Base-by-base conservation (phyloP, 352 stramenopile genomes). In the Phytopythium helicoides region DNA sequence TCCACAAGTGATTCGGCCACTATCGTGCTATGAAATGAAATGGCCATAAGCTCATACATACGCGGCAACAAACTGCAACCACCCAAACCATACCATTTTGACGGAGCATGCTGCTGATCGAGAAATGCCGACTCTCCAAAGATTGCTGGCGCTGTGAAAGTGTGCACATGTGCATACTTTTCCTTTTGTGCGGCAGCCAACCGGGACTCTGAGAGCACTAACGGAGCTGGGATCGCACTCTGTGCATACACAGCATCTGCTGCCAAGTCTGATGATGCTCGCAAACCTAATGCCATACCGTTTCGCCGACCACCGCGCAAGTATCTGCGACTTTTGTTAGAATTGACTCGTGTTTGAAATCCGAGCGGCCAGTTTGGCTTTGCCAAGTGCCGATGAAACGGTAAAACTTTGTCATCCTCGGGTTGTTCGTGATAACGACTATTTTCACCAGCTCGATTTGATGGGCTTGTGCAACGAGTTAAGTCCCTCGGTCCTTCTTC, bases 1-100 rank as follows among this genome's bases (percentile, higher is more conserved):
- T 90, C 80, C 19, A 88, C 76, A 18, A 90, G 69, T 25, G 75
- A 87, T 35, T 90, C 71, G 15, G 76, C 74, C 39, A 88, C 64
- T 21, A 90, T 54, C 18, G 72, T 71, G 48, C 71, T 82, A 18
- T 4, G 3, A 3, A 33, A 8, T 14, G 16, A 22, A 12, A 33
- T 2, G 19, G 11, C 0, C 21, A 23, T 47, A 6, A 47, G 40
- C 8, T 16, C 15, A 18, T 3, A 28, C 18, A 46, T 22, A n/a
- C 1, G 15, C n/a, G 1, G 1, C 5, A 22, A n/a, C n/a, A 18
- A 26, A 16, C 2, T 9, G 38, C 18, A 16, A 3, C 14, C 2
- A 45, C 10, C 18, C 18, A 25, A 9, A 9, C 11, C 48, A 45
- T 45, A 85, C 66, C 80, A 88, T 47, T 88, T 87, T 21, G 77